These are phyloP conservation scores for Arabidopsis thaliana DNA, from an alignment of 345 rosid species.

Conservation along the genomic window DNA sequence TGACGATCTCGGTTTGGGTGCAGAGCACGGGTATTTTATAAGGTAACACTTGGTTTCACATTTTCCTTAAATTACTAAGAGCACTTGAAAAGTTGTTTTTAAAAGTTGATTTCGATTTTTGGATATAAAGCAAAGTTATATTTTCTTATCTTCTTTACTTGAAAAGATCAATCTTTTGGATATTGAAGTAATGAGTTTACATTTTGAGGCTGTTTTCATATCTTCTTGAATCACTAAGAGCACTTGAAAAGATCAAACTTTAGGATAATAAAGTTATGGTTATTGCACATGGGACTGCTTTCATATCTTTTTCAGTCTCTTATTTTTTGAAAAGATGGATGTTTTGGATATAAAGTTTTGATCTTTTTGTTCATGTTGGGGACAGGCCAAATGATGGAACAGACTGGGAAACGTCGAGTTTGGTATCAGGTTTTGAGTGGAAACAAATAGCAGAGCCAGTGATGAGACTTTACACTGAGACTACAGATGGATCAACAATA, in stretches of 20 bases:
- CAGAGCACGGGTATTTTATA: slow-evolving; percentile 85
- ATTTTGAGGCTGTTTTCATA: not conserved
- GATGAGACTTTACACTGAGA: slow-evolving; percentile 87
- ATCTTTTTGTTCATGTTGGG: slow-evolving; percentile 13
- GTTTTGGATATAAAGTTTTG: slow-evolving; percentile 12
- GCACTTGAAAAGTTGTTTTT: not conserved
- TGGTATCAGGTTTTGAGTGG: slow-evolving; percentile 79
- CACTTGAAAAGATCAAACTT: not conserved
- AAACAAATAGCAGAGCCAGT: slow-evolving; percentile 96
- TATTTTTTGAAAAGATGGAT: not conserved
- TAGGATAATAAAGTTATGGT: slow-evolving; percentile 21
- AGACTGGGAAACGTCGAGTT: slow-evolving; percentile 79
- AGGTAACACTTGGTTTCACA: slow-evolving; percentile 53
- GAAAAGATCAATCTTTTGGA: slow-evolving; percentile 4
- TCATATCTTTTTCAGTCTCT: slow-evolving; percentile 1
- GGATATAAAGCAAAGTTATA: not conserved
- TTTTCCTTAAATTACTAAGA: slow-evolving; percentile 2
- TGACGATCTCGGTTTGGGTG: slow-evolving; percentile 79
- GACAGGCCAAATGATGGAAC: slow-evolving; percentile 65
- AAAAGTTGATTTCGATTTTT: not conserved
- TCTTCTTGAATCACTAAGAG: slow-evolving; percentile 8
- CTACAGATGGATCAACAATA: slow-evolving; percentile 93
- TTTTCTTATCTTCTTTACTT: not conserved
- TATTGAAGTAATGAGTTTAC: not conserved
- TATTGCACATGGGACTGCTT: slow-evolving; percentile 21